These are phyloP conservation scores for Ogataea parapolymorpha DNA, from an alignment of 805 yeast genomes.

Conservation along the genomic window DNA sequence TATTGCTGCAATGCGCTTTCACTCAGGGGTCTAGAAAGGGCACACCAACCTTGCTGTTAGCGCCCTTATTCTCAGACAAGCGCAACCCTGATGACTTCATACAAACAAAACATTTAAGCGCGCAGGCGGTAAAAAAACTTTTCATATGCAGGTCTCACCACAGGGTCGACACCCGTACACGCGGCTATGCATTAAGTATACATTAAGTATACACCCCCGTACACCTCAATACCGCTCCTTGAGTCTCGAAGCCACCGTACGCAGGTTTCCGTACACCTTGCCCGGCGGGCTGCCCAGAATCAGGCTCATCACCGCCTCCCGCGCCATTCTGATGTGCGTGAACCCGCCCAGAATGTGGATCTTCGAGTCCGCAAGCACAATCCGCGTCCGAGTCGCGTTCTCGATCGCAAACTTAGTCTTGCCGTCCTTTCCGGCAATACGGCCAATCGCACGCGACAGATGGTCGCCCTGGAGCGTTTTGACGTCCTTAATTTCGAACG, in stretches of 20 bases:
- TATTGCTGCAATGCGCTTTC: too few species aligned
- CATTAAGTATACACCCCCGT: not conserved
- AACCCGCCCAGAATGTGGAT: slow-evolving; percentile 97
- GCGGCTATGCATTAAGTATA: too few species aligned
- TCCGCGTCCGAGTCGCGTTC: slow-evolving; percentile 96
- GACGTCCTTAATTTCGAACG: slow-evolving; percentile 95
- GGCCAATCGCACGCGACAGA: slow-evolving; percentile 96
- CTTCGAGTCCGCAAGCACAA: slow-evolving; percentile 93
- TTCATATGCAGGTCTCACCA: not conserved
- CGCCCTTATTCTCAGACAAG: too few species aligned
- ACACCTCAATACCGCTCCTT: slow-evolving; percentile 76
- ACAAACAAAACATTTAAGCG: too few species aligned
- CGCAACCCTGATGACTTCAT: too few species aligned
- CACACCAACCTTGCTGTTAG: too few species aligned
- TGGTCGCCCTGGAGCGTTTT: slow-evolving; percentile 95
- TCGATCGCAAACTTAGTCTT: slow-evolving; percentile 98
- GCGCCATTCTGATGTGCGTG: slow-evolving; percentile 96
- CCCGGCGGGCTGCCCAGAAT: slow-evolving; percentile 99
- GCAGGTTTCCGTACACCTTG: slow-evolving; percentile 93
- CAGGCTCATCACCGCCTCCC: slow-evolving; percentile 91
- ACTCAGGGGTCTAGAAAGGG: too few species aligned
- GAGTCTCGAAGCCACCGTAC: slow-evolving; percentile 95
- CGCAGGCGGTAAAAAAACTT: not conserved
- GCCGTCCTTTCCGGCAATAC: slow-evolving; percentile 99
- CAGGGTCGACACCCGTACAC: not conserved